A percentile compares a stretch with the other conserved stretches of the same genome.
Evolutionary conservation across 371 early-diverging fungal species (phyloP).

Genomic region (Saksenaea vasiformis): DNA sequence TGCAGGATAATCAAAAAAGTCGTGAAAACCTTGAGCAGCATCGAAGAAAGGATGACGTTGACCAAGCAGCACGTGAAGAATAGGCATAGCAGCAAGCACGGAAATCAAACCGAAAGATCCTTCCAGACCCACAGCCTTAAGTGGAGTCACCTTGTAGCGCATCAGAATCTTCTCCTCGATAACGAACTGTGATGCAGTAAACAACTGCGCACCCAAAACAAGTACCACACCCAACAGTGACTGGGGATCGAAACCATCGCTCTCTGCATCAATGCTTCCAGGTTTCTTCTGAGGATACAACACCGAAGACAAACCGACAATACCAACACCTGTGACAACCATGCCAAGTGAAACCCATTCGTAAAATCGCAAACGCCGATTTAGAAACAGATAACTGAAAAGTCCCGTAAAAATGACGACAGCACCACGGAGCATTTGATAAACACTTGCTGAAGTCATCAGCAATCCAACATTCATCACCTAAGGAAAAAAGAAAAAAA

Average conservation of each 20-base stretch:
- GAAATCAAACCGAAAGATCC: slow-evolving; percentile 88
- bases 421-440: slow-evolving; percentile 96
- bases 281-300: slow-evolving; percentile 48
- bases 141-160: slow-evolving; percentile 76
- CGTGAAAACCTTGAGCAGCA: slow-evolving; percentile 71
- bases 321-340: slow-evolving; percentile 81
- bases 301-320: slow-evolving; percentile 83
- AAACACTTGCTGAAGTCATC: slow-evolving; percentile 89
- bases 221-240: slow-evolving; percentile 75
- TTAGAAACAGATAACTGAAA: slow-evolving; percentile 83
- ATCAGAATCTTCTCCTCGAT: slow-evolving; percentile 91
- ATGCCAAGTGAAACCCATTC: slow-evolving; percentile 82
- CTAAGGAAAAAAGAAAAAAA: slow-evolving; percentile 11
- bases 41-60: slow-evolving; percentile 74
- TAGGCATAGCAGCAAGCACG: slow-evolving; percentile 69
- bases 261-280: not conserved
- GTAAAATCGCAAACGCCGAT: slow-evolving; percentile 71
- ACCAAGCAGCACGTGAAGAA: slow-evolving; percentile 75
- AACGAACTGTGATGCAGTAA: slow-evolving; percentile 93
- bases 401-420: slow-evolving; percentile 93
- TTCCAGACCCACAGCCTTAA: slow-evolving; percentile 92
- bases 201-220: slow-evolving; percentile 88
- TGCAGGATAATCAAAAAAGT: slow-evolving; percentile 65
- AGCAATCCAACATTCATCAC: slow-evolving; percentile 95
- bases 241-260: slow-evolving; percentile 24